Evolutionary conservation across 2,329 filamentous ascomycete genomes (phyloP).

Genomic region (Monilinia vaccinii-corymbosi): DNA sequence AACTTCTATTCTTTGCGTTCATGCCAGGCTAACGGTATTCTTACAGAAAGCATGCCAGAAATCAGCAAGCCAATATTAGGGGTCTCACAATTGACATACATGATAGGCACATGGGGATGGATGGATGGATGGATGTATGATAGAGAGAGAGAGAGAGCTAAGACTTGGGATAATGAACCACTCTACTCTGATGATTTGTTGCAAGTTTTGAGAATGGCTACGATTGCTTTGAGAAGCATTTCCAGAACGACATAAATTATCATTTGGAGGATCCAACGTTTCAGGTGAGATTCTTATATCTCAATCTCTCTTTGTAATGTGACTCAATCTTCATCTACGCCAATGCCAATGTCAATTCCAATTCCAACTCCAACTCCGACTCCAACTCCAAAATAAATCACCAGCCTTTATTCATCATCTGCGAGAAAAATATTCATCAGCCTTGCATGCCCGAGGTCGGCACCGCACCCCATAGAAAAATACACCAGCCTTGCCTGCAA

Average conservation of each 20-base stretch:
- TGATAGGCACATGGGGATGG: not conserved
- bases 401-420: not conserved
- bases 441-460: constrained; percentile 6
- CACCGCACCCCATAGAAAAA: constrained; percentile 2
- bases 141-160: not conserved
- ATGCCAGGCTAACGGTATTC: constrained; percentile 25
- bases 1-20: not conserved
- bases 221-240: not conserved
- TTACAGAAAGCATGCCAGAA: constrained; percentile 69
- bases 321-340: not conserved
- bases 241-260: not conserved
- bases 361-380: no score
- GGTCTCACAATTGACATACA: not conserved
- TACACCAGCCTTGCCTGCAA: not conserved
- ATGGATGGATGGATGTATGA: constrained; percentile 7
- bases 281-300: not conserved
- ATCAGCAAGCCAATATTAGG: constrained; percentile 44
- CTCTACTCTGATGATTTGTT: not conserved
- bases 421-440: not conserved
- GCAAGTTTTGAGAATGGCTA: not conserved
- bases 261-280: not conserved
- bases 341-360: no score
- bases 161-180: not conserved
- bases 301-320: no score
- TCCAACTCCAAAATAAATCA: not conserved